Percentiles rank a stretch among this genome's conserved stretches.
Evolutionary conservation across 495 filamentous ascomycete species (phyloP).

Genomic region (Penicillium roqueforti): DNA sequence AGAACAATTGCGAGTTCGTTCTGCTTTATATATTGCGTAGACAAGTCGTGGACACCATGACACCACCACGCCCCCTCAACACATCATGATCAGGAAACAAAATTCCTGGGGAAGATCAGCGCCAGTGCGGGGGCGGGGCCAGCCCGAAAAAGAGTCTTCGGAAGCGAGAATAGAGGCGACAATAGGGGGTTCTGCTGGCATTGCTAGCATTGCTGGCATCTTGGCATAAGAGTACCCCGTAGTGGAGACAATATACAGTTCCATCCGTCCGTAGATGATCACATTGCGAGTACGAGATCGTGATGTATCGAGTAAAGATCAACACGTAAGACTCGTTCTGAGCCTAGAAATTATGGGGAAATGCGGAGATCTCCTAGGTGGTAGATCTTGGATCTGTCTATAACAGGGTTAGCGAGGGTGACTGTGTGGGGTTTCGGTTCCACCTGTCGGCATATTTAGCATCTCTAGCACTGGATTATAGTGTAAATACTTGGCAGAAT

Average conservation of each 20-base stretch:
- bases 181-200: no score
- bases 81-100: no score
- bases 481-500: background rate
- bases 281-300: background rate
- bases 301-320: constrained; percentile 5
- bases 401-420: background rate
- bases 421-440: background rate
- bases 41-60: background rate
- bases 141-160: background rate
- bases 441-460: background rate
- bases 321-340: background rate
- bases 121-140: background rate
- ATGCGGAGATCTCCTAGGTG: background rate
- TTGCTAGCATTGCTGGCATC: background rate
- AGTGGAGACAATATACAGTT: background rate
- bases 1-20: background rate
- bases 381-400: background rate
- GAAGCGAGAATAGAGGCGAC: background rate
- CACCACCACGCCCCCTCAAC: no score
- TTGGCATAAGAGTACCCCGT: background rate
- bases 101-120: constrained; percentile 1
- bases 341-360: background rate
- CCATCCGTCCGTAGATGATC: constrained; percentile 5
- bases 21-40: background rate
- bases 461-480: background rate